Evolutionary conservation across 208 protist species (phyloP), one percentile per base, ranked within the genome.

Genomic region (Endotrypanum monterogeii): DNA sequence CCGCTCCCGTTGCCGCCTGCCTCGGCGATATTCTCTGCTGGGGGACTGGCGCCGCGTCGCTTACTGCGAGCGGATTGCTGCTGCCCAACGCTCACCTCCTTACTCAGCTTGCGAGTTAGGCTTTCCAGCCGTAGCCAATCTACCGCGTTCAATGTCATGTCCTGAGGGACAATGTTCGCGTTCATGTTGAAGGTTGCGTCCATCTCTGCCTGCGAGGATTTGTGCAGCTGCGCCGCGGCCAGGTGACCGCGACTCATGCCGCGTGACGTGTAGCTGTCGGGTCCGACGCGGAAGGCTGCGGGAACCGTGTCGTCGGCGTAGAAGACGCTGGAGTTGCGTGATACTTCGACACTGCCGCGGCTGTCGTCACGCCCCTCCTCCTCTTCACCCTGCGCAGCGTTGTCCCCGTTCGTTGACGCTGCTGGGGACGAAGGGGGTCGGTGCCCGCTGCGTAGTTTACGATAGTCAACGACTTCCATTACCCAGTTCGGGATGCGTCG

Each of bases 91-190:
- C 76, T 76, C 61, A 87, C 60, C 77, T 88, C 76, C 55, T 73
- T 71, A 58, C 71, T 78, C 35, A 92, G 79, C 44, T 74, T 80
- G n/a, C 79, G 74, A 44, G 82, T 89, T 57, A 96, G 82, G 37
- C 78, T 72, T 82, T 96, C 92, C 39, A 96, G 70, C 18, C 92
- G 86, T 61, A 89, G 68, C 90, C 92, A 96, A 73, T 96, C 92
- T 67, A 87, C 56, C 37, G 87, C 89, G 76, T 96, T 96, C 74
- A 89, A 62, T 48, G 90, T 92, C 87, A 91, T 94, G 76, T 95
- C 90, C 79, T 96, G 92, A 62, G 92, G 92, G 14, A 95, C 87
- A 51, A 94, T 89, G 80, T 96, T 96, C 20, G 89, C 89, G 71
- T 84, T 94, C 84, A 96, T 89, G 74, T 94, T 94, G 74, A 96